phyloP scores from a whole-genome alignment of 1,284 basidiomycete genomes.

The Tausonia pullulans region DNA sequence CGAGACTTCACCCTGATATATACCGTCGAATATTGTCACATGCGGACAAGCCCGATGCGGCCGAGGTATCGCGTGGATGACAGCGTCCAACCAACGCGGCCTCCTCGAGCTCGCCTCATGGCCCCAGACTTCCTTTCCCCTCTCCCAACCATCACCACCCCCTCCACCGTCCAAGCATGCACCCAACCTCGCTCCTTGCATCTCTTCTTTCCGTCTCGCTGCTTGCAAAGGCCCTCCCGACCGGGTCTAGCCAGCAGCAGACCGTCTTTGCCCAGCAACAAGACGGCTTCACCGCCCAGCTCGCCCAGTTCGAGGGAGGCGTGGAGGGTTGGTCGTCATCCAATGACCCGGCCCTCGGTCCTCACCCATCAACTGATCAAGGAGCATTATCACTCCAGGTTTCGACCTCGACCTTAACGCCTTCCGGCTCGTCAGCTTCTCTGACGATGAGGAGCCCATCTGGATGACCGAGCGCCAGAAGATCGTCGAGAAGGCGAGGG shows the following conservation, averaged over 20 bases:
- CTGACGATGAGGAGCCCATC: conserved; percentile 43
- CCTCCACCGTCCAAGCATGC: neutral
- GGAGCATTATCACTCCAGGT: conserved; percentile 23
- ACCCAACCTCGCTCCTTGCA: neutral
- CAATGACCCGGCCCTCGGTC: neutral
- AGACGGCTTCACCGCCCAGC: neutral
- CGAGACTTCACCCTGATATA: too few species aligned
- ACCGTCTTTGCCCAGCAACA: neutral
- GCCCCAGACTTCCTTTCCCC: neutral
- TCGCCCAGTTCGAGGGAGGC: neutral
- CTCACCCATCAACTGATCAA: neutral
- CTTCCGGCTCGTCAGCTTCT: conserved; percentile 60
- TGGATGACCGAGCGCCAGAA: conserved; percentile 78
- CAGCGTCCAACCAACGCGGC: too few species aligned
- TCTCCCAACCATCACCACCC: neutral
- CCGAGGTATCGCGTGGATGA: too few species aligned
- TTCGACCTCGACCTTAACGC: conserved; percentile 56
- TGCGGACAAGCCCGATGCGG: too few species aligned
- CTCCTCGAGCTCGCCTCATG: neutral
- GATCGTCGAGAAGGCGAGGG: conserved; percentile 61
- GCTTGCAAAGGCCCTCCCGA: neutral
- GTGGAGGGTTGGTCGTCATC: neutral
- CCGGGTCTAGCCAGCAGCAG: neutral
- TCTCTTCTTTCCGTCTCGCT: neutral
- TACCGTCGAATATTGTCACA: too few species aligned